Evolutionary conservation across 345 rosid genomes (phyloP).

Genomic region (Ceriops tagal): DNA sequence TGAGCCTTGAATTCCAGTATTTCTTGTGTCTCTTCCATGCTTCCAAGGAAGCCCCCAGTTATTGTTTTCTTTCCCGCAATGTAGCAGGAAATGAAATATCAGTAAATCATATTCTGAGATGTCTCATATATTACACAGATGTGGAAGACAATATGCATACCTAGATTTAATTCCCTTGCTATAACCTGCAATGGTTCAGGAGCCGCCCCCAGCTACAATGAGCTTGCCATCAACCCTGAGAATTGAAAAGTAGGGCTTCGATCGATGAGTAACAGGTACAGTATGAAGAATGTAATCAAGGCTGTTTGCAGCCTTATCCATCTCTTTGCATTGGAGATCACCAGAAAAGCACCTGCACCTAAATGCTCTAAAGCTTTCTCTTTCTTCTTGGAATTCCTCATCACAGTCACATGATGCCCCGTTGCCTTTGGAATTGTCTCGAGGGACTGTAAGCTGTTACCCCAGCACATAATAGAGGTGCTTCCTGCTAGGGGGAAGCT

Average conservation of each 20-base stretch:
- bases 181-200: conserved; percentile 38
- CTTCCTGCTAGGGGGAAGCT: conserved; percentile 44
- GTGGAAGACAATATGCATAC: conserved; percentile 17
- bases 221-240: conserved; percentile 46
- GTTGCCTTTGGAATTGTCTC: conserved; percentile 52
- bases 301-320: conserved; percentile 37
- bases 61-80: conserved; percentile 51
- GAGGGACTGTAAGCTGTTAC: conserved; percentile 55
- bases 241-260: conserved; percentile 37
- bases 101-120: neutral
- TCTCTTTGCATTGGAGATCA: conserved; percentile 38
- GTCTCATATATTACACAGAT: neutral
- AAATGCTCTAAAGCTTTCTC: conserved; percentile 49
- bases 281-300: conserved; percentile 50
- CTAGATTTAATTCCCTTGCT: conserved; percentile 27
- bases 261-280: conserved; percentile 41
- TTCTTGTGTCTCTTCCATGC: conserved; percentile 57
- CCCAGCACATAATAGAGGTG: conserved; percentile 48
- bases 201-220: conserved; percentile 44
- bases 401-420: conserved; percentile 56
- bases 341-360: conserved; percentile 45
- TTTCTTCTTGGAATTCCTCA: conserved; percentile 51
- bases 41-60: conserved; percentile 51
- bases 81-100: neutral
- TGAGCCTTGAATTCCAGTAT: conserved; percentile 47